Base-by-base conservation (phyloP, 2,329 filamentous ascomycete species). In the Lachnellula arida region DNA sequence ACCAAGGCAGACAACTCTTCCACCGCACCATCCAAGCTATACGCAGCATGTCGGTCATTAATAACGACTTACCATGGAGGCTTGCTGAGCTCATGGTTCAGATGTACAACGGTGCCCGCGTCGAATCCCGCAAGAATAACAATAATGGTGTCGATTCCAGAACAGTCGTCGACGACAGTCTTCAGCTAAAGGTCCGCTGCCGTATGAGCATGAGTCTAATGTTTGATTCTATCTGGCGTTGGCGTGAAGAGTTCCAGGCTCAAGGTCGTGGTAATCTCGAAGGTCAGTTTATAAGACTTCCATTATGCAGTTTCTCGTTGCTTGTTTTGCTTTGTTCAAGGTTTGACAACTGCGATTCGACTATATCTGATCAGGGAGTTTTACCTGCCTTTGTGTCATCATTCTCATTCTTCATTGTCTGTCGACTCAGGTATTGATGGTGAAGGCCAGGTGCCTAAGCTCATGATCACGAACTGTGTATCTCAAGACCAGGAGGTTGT, bases 11-110 rank as follows among this genome's bases (percentile, higher is more conserved):
- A 23, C 79, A 77, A 4, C 79, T 90, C 11, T 91, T 93, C 67
- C 81, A 89, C 62, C 78, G 81, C 46, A 87, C 88, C 1, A 86
- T 93, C 51, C 78, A 79, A 46, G 83, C 84, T 4, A 85, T 93
- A 49, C 80, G 89, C 35, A 80, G 81, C 51, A 88, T 89, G 48
- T 91, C 87, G 61, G 86, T 92, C 17, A 81, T 86, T 44, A 81
- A 86, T 58, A 93, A 93, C 65, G 89, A 94, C 67, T 78, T 94
- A 11, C 85, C 89, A 53, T 89, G 88, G 78, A 82, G 89, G 34
- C 77, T 93, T 57, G 88, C 88, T 2, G 89, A 93, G 73, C 80
- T 94, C n/a, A 87, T 93, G 78, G 88, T 89, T 5, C 89, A 93
- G 73, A 87, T 94, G 71, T 94, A 88, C 88, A 89, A 91, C 64